These are phyloP conservation scores for Aspergillus ochraceus DNA, from an alignment of 2,329 filamentous ascomycete genomes.

Conservation along the genomic window DNA sequence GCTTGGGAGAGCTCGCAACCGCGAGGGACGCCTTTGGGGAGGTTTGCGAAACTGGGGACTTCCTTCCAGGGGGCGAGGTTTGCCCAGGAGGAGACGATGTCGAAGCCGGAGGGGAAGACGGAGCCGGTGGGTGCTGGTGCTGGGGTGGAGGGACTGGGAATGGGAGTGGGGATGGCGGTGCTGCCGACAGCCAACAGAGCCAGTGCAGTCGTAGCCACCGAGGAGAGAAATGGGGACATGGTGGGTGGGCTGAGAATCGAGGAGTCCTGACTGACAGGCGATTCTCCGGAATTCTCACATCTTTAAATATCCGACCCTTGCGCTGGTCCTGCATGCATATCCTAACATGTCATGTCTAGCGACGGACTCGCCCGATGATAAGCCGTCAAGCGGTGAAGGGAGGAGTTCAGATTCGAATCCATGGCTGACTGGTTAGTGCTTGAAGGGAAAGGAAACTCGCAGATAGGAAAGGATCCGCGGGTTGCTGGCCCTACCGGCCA, in stretches of 20 bases:
- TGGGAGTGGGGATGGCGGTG: neutral
- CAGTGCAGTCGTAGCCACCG: neutral
- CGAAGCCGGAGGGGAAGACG: conserved; percentile 30
- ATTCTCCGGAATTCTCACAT: too few relatives aligned
- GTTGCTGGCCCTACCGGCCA: neutral
- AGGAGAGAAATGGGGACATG: neutral
- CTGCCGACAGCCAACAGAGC: neutral
- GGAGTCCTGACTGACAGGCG: too few relatives aligned
- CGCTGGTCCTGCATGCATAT: too few relatives aligned
- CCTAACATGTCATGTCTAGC: too few relatives aligned
- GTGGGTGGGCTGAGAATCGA: too few relatives aligned
- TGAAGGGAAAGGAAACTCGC: too few relatives aligned
- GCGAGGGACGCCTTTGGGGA: conserved; percentile 48
- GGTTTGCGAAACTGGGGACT: conserved; percentile 19
- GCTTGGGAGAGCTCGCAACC: conserved; percentile 59
- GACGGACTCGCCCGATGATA: neutral
- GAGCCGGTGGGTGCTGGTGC: conserved; percentile 25
- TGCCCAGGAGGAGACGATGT: conserved; percentile 32
- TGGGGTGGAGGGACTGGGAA: conserved; percentile 1
- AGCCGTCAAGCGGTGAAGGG: neutral
- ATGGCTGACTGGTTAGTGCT: too few relatives aligned
- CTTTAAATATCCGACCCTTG: too few relatives aligned
- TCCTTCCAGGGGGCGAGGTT: conserved; percentile 33
- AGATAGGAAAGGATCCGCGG: neutral
- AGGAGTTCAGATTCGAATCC: too few relatives aligned